phyloP scores from a whole-genome alignment of 2,329 filamentous ascomycete genomes.

The Aspergillus puulaauensis region DNA sequence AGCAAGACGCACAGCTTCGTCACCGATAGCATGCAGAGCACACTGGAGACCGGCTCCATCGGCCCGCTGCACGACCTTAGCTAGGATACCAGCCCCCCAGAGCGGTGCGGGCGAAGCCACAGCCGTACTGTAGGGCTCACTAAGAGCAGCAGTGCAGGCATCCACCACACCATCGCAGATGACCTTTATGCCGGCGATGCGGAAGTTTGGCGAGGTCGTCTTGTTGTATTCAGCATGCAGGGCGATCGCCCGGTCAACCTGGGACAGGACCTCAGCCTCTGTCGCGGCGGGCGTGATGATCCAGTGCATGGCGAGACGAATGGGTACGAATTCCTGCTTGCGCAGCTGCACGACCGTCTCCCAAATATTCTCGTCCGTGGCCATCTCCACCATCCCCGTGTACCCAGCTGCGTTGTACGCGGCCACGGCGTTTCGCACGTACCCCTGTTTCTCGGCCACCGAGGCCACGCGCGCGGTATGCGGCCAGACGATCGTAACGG shows the following conservation, averaged over 20 bases:
- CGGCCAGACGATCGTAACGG: conserved; percentile 49
- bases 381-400: conserved; percentile 53
- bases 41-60: conserved; percentile 47
- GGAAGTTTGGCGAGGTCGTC: conserved; percentile 41
- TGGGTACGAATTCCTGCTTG: conserved; percentile 29
- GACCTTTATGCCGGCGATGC: conserved; percentile 50
- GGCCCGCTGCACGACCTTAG: conserved; percentile 44
- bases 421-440: conserved; percentile 41
- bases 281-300: conserved; percentile 44
- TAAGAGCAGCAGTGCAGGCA: conserved; percentile 34
- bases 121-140: conserved; percentile 31
- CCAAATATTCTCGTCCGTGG: conserved; percentile 52
- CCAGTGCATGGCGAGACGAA: conserved; percentile 50
- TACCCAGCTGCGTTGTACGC: conserved; percentile 48
- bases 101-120: conserved; percentile 39
- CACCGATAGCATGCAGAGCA: conserved; percentile 53
- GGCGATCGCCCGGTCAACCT: conserved; percentile 48
- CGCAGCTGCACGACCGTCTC: conserved; percentile 39
- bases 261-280: conserved; percentile 37
- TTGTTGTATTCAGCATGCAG: conserved; percentile 42
- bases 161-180: conserved; percentile 54
- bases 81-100: conserved; percentile 44
- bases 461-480: conserved; percentile 43
- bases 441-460: conserved; percentile 42
- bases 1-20: conserved; percentile 45